A percentile compares a stretch with the other conserved stretches of the same genome.
Evolutionary conservation across 805 yeast genomes (phyloP).

Genomic region (Cyberlindnera galapagoensis): DNA sequence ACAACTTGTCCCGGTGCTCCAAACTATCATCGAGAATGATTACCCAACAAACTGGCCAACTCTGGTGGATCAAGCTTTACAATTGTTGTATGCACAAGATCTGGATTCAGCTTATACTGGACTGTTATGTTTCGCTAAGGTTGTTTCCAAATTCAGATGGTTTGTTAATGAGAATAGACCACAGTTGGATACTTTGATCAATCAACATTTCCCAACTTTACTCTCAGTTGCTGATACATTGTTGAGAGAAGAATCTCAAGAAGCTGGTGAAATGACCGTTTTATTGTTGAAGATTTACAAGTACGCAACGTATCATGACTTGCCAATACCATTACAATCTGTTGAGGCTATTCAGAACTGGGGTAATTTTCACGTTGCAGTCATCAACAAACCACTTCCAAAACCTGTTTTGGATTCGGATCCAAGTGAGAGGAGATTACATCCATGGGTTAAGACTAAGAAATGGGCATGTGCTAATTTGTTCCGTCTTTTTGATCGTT

Average conservation of each 20-base stretch:
- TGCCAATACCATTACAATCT: constrained; percentile 60
- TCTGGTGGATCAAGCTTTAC: constrained; percentile 39
- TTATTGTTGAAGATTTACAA: constrained; percentile 71
- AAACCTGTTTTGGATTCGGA: constrained; percentile 42
- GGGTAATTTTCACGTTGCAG: constrained; percentile 69
- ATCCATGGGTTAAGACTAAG: constrained; percentile 68
- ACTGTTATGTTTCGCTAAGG: constrained; percentile 60
- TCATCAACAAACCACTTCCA: constrained; percentile 58
- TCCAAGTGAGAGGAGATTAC: constrained; percentile 41
- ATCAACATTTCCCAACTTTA: constrained; percentile 57
- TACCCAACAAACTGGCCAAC: constrained; percentile 50
- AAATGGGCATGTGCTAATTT: constrained; percentile 88
- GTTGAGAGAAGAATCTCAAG: constrained; percentile 33
- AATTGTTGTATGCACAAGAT: constrained; percentile 39
- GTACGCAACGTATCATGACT: constrained; percentile 63
- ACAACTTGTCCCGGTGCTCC: constrained; percentile 46
- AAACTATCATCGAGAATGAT: constrained; percentile 43
- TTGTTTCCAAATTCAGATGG: constrained; percentile 70
- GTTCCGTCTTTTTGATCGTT: constrained; percentile 63
- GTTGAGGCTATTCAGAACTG: constrained; percentile 50
- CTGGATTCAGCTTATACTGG: constrained; percentile 53
- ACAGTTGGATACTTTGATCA: constrained; percentile 47
- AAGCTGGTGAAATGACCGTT: constrained; percentile 67
- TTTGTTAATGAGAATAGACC: constrained; percentile 47
- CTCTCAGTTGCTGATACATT: constrained; percentile 57